Percentiles rank a stretch among this genome's conserved stretches.
Evolutionary conservation across 1,284 basidiomycete species (phyloP).

Genomic region (Ganoderma resinaceum): DNA sequence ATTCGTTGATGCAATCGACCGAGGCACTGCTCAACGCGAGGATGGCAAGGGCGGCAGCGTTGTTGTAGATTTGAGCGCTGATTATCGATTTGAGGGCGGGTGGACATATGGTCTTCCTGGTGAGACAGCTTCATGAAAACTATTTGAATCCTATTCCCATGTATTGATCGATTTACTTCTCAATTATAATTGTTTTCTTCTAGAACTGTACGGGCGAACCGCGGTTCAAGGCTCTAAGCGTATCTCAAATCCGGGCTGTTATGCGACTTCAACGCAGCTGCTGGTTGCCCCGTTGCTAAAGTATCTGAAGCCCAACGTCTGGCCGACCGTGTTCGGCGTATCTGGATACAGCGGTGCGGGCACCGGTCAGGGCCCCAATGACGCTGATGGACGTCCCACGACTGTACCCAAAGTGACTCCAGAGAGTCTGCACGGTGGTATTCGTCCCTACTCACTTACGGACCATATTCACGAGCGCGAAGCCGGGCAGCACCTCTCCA

Average conservation of each 20-base stretch:
- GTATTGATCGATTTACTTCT: conserved; percentile 42
- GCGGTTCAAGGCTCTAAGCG: conserved; percentile 76
- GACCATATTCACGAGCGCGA: conserved; percentile 99
- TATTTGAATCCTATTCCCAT: conserved; percentile 4
- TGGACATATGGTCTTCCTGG: conserved; percentile 99
- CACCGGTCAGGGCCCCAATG: conserved; percentile 75
- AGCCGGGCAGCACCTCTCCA: conserved; percentile 83
- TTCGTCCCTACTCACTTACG: conserved; percentile 90
- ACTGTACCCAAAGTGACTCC: conserved; percentile 87
- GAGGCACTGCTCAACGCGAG: conserved; percentile 63
- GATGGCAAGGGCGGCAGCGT: conserved; percentile 64
- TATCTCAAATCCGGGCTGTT: conserved; percentile 98
- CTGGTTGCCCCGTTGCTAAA: conserved; percentile 90
- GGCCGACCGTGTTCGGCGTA: conserved; percentile 91
- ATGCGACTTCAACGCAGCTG: conserved; percentile 93
- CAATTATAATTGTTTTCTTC: conserved; percentile 35
- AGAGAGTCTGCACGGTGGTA: conserved; percentile 76
- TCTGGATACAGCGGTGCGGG: conserved; percentile 97
- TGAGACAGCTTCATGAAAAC: conserved; percentile 63
- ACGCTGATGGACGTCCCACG: conserved; percentile 71
- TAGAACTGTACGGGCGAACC: conserved; percentile 90
- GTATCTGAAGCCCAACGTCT: conserved; percentile 67
- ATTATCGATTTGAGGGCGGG: conserved; percentile 92
- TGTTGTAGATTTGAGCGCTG: conserved; percentile 93
- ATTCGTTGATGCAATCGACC: conserved; percentile 95